Base-by-base conservation (phyloP, 805 yeast genomes). In the Maudiozyma turicensis region DNA sequence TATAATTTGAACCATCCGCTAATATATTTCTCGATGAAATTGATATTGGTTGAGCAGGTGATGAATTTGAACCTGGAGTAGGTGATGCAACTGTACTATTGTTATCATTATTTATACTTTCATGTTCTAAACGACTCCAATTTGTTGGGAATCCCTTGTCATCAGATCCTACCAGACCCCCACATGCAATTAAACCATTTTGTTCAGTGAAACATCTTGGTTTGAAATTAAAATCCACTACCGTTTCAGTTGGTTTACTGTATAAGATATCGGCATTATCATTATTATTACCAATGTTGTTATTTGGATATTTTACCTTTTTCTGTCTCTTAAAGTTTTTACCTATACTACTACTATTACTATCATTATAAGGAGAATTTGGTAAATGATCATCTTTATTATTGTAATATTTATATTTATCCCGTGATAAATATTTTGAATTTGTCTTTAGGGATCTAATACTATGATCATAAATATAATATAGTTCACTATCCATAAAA, bases 191-290 rank as follows among this genome's bases (percentile, higher is more conserved):
- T 40, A 73, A 52, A 3, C 81, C 82, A 52, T 75, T 76, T 7
- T 65, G 60, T 48, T 82, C 81, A 48, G 78, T 76, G 57, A 84
- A 77, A 58, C 93, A 87, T 44, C 85, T 72, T 1, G 93, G 95
- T 40, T 76, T 75, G 64, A 79, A 84, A 48, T 80, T 79, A 50
- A 84, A 74, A 52, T 73, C 72, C 48, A 75, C 66, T 39, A 76
- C 64, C 43, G 69, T 66, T 42, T 65, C 53, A 43, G 70, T 55
- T 9, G 65, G 65, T 1, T 56, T 54, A 34, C 48, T 43, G 20
- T 43, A 44, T 11, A 32, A 31, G 26, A 20, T 20, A 20, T 20
- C 26, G 4, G 26, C 26, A 20, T 20, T 20, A 20, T 20, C 26
- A 13, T 47, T 35, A 34, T 40, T 31, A n/a, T 35, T 35, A 35